Evolutionary conservation across 148 eudicot species (phyloP), one percentile per base, ranked within the genome.

Genomic region (Cornus kousa): DNA sequence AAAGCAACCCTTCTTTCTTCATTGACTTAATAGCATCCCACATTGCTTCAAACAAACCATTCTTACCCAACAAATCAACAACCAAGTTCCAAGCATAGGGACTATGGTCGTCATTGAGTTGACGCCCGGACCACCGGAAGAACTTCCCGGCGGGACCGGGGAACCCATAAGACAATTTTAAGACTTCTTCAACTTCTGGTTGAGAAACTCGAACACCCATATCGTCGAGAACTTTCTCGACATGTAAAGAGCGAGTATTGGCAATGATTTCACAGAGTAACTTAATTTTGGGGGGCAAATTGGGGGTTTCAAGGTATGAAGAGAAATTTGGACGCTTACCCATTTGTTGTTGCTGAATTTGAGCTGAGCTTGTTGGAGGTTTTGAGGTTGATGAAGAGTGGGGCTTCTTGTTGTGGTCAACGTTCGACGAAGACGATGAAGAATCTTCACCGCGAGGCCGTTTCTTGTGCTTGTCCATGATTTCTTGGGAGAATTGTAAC

Each of bases 21-120:
- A 95, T 92, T 9, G 93, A 87, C 80, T 86, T 87, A 71, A 95
- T 80, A 1, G 98, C 98, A 69, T 91, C 96, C 98, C 98, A 95
- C 97, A 95, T 91, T 11, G 94, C 88, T 74, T 93, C 97, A 79
- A 90, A 95, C 82, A 90, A 70, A 2, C 79, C 43, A 86, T 94
- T 90, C 87, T 88, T 92, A 17, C 97, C 98, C 48, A 94, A 82
- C 83, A 94, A 76, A 72, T 94, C 98, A 1, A 94, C 92, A 65
- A 94, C 81, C 77, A 94, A 75, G 46, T 92, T 86, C 97, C 97
- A 94, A 67, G 91, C 85, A 70, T 88, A 88, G 9, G 90, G 91
- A 67, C 87, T 84, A 67, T 87, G 93, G 9, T 72, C 74, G 57
- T 86, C 87, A 69, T 76, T 80, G 77, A 87, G 78, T 64, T 91